Base-by-base conservation (phyloP, 1,284 basidiomycete species). In the Cronartium ribicola region DNA sequence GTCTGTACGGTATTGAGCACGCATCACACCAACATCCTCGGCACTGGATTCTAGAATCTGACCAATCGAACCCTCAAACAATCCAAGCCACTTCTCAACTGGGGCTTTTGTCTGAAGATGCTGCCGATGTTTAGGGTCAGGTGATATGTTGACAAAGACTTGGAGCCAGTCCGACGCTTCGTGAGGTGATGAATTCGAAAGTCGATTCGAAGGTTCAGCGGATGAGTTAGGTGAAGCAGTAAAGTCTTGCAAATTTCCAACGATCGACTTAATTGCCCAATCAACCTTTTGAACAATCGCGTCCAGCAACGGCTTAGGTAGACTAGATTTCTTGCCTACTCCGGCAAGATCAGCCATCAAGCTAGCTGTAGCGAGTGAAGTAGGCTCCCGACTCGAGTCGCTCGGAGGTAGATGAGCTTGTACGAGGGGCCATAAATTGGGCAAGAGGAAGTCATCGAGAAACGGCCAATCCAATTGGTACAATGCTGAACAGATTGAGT, bases 361-460 rank as follows among this genome's bases (percentile, higher is more conserved):
- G 39, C 64, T 73, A 57, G 71, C 71, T 29, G 64, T 73, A 17
- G 43, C 60, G n/a, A 22, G 57, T 37, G 64, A 73, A 14, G 44
- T 10, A 22, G 61, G 20, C 6, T 57, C 37, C n/a, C 14, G 7
- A 66, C 22, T 46, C 36, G 62, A 41, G 29, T 37, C 20, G 60
- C 10, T 62, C 8, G 29, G 29, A 17, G 64, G 17, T n/a, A 73
- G 55, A 29, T 60, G 71, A 44, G n/a, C 37, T 10, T 37, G 41
- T 29, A 73, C 48, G 13, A 73, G 57, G 5, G 22, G 13, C 14
- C 65, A 55, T 36, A 73, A 44, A 48, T 66, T 59, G 6, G 71
- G 71, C 13, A 73, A 43, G 40, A 73, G 4, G 36, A 73, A 73
- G 41, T 61, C 57, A 46, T 73, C 71, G 41, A 73, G 48, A 17